Evolutionary conservation across 768 basidiomycete genomes (phyloP), one percentile per base, ranked within the genome.

Genomic region (Coprinopsis cinerea): DNA sequence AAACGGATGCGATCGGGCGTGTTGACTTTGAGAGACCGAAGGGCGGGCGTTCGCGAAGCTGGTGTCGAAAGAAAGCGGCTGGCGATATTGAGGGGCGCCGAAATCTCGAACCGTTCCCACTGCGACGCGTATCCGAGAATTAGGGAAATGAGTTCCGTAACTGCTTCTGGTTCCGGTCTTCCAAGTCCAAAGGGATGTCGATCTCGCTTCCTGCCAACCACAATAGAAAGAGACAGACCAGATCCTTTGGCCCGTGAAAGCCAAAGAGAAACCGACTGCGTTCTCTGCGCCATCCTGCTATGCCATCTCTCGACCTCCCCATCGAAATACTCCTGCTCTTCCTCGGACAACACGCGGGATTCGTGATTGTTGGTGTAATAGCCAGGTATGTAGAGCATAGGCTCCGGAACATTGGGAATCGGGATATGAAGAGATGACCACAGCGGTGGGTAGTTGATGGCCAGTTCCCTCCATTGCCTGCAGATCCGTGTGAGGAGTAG

Each of bases 391-490:
- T 32, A 46, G 23, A 30, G 1, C 32, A 20, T 24, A 41, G 36
- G 36, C 37, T 28, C 32, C 36, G 53, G 53, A 18, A 46, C 36
- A n/a, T 30, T 13, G 28, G 59, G 58, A 14, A 59, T 52, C n/a
- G 56, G 49, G 36, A 59, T 57, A 34, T 59, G 55, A 17, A 59
- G 46, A 14, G 56, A 27, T 4, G 55, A 32, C 59, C 59, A 61
- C 20, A 61, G 49, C 7, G 53, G 48, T 15, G 60, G 55, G 7
- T 53, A 53, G 15, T 37, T 47, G 2, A 55, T 43, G 4, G 53
- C 47, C 6, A 61, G 41, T 11, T 51, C 44, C 22, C 60, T 45
- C 60, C 60, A 61, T 15, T 52, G 47, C 24, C 53, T 55, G 40
- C 54, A 61, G 14, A 61, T 44, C 7, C 53, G 55, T 2, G 53